These are phyloP conservation scores for Phytophthora multivora DNA, from an alignment of 352 stramenopile genomes.

Conservation along the genomic window DNA sequence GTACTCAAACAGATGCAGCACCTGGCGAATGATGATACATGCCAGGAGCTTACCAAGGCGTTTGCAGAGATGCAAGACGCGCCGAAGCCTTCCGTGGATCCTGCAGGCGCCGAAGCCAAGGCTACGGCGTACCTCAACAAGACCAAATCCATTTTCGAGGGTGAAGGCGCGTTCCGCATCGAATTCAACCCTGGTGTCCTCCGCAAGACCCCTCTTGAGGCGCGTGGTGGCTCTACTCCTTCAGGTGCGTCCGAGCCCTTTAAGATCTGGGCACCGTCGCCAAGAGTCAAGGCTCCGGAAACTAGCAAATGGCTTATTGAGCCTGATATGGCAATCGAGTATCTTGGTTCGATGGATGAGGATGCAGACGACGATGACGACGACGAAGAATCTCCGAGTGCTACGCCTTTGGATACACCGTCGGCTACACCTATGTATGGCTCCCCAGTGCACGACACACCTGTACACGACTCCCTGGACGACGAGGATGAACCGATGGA, in stretches of 20 bases:
- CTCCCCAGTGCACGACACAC: conserved; percentile 55
- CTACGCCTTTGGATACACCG: conserved; percentile 70
- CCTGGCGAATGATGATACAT: conserved; percentile 80
- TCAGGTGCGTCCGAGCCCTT: conserved; percentile 42
- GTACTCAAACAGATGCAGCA: conserved; percentile 92
- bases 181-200: conserved; percentile 83
- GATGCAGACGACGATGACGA: conserved; percentile 72
- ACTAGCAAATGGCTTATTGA: conserved; percentile 86
- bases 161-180: conserved; percentile 84
- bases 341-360: conserved; percentile 83
- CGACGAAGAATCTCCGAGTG: conserved; percentile 70
- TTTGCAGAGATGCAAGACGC: conserved; percentile 62
- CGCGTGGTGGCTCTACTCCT: conserved; percentile 47
- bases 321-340: conserved; percentile 76
- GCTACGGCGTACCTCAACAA: conserved; percentile 64
- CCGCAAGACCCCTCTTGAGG: conserved; percentile 73
- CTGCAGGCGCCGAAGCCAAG: conserved; percentile 38
- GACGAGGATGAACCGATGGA: conserved; percentile 48
- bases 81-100: conserved; percentile 31
- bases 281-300: conserved; percentile 70
- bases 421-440: conserved; percentile 74
- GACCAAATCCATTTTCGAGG: conserved; percentile 83
- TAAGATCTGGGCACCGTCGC: conserved; percentile 87
- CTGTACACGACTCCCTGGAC: conserved; percentile 44
- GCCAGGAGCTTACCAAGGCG: conserved; percentile 77